Base-by-base conservation (phyloP, 768 basidiomycete genomes). In the Grammothele lineata region DNA sequence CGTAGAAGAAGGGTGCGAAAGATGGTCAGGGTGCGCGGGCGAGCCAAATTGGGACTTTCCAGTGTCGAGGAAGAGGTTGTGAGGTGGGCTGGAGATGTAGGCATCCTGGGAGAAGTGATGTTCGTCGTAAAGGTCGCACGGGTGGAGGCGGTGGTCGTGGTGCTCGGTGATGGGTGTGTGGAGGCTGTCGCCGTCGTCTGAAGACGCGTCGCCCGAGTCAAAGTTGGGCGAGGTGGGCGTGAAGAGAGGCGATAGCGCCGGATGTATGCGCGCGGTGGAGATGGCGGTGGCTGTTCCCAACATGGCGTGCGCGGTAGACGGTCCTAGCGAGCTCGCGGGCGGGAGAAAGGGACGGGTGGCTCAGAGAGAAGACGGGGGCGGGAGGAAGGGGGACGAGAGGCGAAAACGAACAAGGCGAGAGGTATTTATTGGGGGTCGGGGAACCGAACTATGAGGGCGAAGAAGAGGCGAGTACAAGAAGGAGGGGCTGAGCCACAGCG, bases 151-250 rank as follows among this genome's bases (percentile, higher is more conserved):
- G 34, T 61, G 54, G 37, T 61, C 55, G 53, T 59, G 55, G 43
- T 65, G 62, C 47, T 64, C 61, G 17, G 67, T 61, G 48, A 65
- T 64, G 25, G 71, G 72, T 30, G 70, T 73, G 51, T 69, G 63
- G 43, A 73, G 59, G 45, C 64, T 59, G 61, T 73, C 54, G 57
- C 69, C 70, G 58, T 72, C 71, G 45, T 68, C 65, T 7, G 68
- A 65, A 35, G 65, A 68, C n/a, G 56, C 50, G 55, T 64, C 64
- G 23, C 57, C 60, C 24, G 63, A 57, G 56, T 64, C 67, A 33
- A 57, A 58, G 45, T 56, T 57, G 30, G 69, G 67, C 33, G 69
- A 70, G 48, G 64, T 60, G 54, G 48, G 54, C 40, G 52, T 56
- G 37, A 60, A 53, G 27, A 47, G 40, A 27, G 61, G 58, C n/a